A percentile compares a stretch with the other conserved stretches of the same genome.
These are phyloP conservation scores for Thecaphora thlaspeos DNA, from an alignment of 1,284 basidiomycete species.

Conservation along the genomic window DNA sequence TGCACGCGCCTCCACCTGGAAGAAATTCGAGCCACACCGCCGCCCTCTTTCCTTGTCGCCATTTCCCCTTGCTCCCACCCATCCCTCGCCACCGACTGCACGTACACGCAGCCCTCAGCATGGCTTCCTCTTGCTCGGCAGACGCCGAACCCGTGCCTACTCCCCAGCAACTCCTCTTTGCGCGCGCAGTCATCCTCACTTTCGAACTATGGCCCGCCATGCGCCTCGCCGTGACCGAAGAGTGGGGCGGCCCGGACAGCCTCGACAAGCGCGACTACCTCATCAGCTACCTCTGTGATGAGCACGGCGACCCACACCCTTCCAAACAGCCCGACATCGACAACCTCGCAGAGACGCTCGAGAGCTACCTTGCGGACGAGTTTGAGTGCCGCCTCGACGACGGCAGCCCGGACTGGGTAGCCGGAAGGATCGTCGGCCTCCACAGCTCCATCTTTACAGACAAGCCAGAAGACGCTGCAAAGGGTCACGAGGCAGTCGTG, in stretches of 20 bases:
- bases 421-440: conserved; percentile 36
- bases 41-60: no score
- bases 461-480: conserved; percentile 11
- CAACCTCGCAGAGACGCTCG: conserved; percentile 49
- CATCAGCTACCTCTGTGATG: conserved; percentile 49
- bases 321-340: conserved; percentile 44
- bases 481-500: conserved; percentile 26
- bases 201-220: conserved; percentile 54
- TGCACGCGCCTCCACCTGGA: no score
- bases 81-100: no score
- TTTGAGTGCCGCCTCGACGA: conserved; percentile 53
- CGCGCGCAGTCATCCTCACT: conserved; percentile 45
- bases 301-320: conserved; percentile 36
- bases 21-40: no score
- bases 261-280: conserved; percentile 49
- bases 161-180: conserved; percentile 49
- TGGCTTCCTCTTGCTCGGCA: neutral
- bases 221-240: conserved; percentile 49
- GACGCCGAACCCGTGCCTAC: conserved; percentile 21
- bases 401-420: conserved; percentile 42
- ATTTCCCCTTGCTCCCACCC: no score
- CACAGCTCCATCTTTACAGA: conserved; percentile 42
- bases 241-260: conserved; percentile 53
- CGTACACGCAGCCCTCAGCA: no score
- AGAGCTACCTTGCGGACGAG: conserved; percentile 51